A percentile compares a stretch with the other conserved stretches of the same genome.
Conservation (phyloP, 192 early-diverging fungal species). For the Phycomyces blakesleeanus region DNA sequence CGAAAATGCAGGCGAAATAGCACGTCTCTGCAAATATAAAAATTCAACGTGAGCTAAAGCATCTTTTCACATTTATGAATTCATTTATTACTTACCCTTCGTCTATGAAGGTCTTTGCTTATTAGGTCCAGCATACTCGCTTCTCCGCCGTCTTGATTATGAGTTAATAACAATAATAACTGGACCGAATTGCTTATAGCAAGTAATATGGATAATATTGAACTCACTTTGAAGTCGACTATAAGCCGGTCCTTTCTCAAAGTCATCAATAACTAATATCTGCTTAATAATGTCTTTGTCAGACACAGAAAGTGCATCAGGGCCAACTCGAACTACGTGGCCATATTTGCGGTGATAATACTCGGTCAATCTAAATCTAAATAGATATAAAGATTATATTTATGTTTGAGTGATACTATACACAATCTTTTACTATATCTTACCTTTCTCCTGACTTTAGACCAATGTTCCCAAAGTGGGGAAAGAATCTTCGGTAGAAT, state of each 20-base stretch:
- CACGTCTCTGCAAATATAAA: conserved; percentile 37
- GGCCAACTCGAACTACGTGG: conserved; percentile 21
- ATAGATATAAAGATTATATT: background rate
- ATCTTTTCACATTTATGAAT: too few relatives aligned
- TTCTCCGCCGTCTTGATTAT: conserved; percentile 6
- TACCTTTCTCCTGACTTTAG: conserved; percentile 5
- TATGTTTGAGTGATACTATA: background rate
- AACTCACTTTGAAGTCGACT: conserved; percentile 11
- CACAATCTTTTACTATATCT: background rate
- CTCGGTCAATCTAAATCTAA: too few relatives aligned
- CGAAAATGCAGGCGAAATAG: conserved; percentile 45
- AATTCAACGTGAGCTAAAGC: too few relatives aligned
- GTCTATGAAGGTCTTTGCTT: conserved; percentile 36
- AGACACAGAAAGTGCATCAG: conserved; percentile 13
- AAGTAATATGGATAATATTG: too few relatives aligned
- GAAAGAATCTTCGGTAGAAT: conserved; percentile 3
- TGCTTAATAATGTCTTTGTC: conserved; percentile 37
- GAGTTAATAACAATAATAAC: too few relatives aligned
- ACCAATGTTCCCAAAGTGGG: too few relatives aligned
- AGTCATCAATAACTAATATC: conserved; percentile 25
- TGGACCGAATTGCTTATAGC: too few relatives aligned
- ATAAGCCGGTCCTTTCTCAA: conserved; percentile 21
- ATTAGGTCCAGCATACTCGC: conserved; percentile 31
- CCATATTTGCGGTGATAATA: conserved; percentile 29
- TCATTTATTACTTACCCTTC: conserved; percentile 25